Conservation (phyloP, 192 early-diverging fungal genomes). For the Podila verticillata region DNA sequence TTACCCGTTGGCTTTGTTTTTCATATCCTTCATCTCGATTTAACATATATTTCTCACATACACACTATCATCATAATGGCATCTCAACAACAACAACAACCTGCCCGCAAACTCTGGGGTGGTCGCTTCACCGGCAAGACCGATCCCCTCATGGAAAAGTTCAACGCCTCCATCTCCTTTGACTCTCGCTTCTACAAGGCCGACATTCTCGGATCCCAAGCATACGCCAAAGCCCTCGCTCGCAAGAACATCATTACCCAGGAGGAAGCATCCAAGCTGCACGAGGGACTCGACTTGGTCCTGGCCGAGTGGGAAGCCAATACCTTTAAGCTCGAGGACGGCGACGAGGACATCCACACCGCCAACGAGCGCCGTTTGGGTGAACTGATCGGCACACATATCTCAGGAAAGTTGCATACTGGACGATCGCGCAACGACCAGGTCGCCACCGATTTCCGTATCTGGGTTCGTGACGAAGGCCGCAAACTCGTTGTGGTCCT, state of each 20-base stretch:
- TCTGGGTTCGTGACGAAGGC: conserved; percentile 91
- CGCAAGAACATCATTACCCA: conserved; percentile 79
- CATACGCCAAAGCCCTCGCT: conserved; percentile 86
- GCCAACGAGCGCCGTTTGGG: conserved; percentile 96
- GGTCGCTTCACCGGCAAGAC: conserved; percentile 89
- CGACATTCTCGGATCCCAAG: conserved; percentile 88
- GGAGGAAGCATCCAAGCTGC: conserved; percentile 76
- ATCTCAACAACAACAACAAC: conserved; percentile 6
- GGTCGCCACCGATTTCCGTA: conserved; percentile 96
- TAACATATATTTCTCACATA: neutral
- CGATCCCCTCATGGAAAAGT: conserved; percentile 96
- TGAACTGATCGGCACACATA: conserved; percentile 85
- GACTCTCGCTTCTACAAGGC: conserved; percentile 93
- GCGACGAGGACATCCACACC: conserved; percentile 99
- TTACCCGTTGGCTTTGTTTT: too few relatives aligned
- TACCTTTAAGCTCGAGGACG: conserved; percentile 73
- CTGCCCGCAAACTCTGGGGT: conserved; percentile 74
- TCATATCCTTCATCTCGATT: too few relatives aligned
- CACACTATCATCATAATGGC: neutral
- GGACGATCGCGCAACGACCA: conserved; percentile 97
- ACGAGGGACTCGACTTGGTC: conserved; percentile 80
- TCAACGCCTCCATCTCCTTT: conserved; percentile 96
- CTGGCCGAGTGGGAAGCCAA: conserved; percentile 83
- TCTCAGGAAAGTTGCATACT: conserved; percentile 98
- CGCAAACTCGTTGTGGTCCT: conserved; percentile 68